Base-by-base conservation (phyloP, 2,329 filamentous ascomycete genomes). In the Fusarium sp. region DNA sequence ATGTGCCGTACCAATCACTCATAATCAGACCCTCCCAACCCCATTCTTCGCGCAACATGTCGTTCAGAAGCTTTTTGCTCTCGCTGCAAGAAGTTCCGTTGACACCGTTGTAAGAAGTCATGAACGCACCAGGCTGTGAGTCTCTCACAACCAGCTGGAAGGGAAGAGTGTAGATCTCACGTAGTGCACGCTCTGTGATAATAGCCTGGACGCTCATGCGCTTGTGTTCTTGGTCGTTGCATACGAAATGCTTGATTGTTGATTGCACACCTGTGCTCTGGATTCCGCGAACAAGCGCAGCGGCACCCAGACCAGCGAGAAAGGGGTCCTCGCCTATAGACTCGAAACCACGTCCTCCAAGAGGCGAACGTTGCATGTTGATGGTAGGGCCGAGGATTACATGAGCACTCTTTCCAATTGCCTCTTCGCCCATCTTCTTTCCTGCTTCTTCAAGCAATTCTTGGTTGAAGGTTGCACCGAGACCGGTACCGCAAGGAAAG, bases 351-450 rank as follows among this genome's bases (percentile, higher is more conserved):
- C 89, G 85, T 15, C 89, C 89, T 30, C 89, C 89, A 6, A 90
- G 84, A n/a, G 88, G 89, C 10, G 86, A 87, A 54, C 89, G 85
- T 75, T 90, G 88, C 84, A 90, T 90, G 78, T 90, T 90, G 77
- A 91, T 89, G 28, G 90, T 91, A 9, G 90, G 90, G 0, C 90
- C 90, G 1, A 91, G 84, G 66, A 90, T 87, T 28, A 84, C 85
- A 77, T 90, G 88, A 6, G 87, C 89, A 42, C 87, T 88, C 79
- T 90, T 90, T 2, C 85, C 84, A 55, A 87, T 85, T 44, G 87
- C 85, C 73, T 90, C 88, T 51, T 85, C 82, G 9, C 85, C 88
- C 83, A 90, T 87, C 59, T 84, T 84, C 71, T 79, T 81, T 39
- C 88, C 88, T 24, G 87, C 85, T 75, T 86, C 81, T 53, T 87